Conservation (phyloP, 2,329 filamentous ascomycete genomes). For the Claviceps quebecensis region DNA sequence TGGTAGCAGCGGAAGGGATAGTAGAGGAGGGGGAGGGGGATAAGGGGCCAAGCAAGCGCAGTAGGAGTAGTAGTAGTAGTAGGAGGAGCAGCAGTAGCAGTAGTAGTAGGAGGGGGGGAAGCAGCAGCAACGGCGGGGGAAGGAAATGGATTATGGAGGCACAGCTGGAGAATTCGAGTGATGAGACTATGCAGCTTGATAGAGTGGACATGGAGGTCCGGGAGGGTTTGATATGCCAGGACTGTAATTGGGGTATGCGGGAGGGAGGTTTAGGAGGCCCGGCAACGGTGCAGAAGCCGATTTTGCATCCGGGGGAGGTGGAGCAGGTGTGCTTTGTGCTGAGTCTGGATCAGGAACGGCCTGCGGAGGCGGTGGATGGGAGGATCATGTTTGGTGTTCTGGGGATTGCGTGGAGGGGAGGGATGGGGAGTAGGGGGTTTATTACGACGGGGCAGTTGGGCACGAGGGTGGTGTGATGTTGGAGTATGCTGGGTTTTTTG, state of each 20-base stretch:
- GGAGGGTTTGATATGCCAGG: slow-evolving; percentile 33
- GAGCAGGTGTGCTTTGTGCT: slow-evolving; percentile 54
- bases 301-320: slow-evolving; percentile 48
- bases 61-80: not conserved
- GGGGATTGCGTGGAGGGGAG: slow-evolving; percentile 74
- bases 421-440: slow-evolving; percentile 80
- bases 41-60: too few species aligned
- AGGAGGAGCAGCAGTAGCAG: not conserved
- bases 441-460: slow-evolving; percentile 75
- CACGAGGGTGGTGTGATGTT: slow-evolving; percentile 24
- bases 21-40: too few species aligned
- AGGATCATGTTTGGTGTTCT: slow-evolving; percentile 63
- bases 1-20: not conserved
- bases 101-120: slow-evolving; percentile 4
- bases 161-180: slow-evolving; percentile 88
- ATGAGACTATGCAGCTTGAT: slow-evolving; percentile 69
- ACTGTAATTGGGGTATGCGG: slow-evolving; percentile 41
- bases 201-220: slow-evolving; percentile 41
- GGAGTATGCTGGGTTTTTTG: not conserved
- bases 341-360: slow-evolving; percentile 9
- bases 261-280: not conserved
- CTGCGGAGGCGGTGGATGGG: slow-evolving; percentile 34
- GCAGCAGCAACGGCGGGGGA: slow-evolving; percentile 6
- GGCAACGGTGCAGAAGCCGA: slow-evolving; percentile 25
- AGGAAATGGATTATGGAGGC: slow-evolving; percentile 69